These are phyloP conservation scores for Salisapilia sapeloensis DNA, from an alignment of 352 stramenopile species.

Conservation along the genomic window DNA sequence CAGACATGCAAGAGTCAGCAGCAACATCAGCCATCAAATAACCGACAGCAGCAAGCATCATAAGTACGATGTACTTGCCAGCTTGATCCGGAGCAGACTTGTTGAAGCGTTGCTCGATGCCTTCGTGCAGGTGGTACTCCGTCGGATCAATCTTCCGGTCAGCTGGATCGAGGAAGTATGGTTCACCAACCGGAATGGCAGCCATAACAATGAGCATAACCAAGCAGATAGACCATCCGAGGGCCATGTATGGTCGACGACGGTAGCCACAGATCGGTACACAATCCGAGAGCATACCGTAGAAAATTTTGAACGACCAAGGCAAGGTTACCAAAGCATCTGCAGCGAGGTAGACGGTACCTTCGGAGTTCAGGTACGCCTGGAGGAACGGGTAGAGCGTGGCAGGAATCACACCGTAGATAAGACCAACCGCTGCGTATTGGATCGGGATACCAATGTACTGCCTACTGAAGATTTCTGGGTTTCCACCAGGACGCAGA, in stretches of 20 bases:
- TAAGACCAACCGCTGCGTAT: conserved; percentile 34
- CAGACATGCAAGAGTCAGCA: conserved; percentile 40
- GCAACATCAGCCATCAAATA: conserved; percentile 41
- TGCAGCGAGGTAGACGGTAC: conserved; percentile 29
- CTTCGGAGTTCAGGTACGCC: conserved; percentile 33
- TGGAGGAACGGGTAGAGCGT: conserved; percentile 43
- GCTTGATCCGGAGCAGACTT: conserved; percentile 11
- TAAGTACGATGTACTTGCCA: conserved; percentile 33
- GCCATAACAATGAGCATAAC: conserved; percentile 31
- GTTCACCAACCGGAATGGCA: conserved; percentile 9
- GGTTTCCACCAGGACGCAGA: conserved; percentile 14
- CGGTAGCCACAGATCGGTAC: conserved; percentile 37
- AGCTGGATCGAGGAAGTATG: conserved; percentile 25
- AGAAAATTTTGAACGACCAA: conserved; percentile 44
- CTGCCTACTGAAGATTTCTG: conserved; percentile 12
- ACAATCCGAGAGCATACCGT: conserved; percentile 38
- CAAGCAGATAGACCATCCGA: conserved; percentile 31
- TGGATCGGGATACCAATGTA: conserved; percentile 22
- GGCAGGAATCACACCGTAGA: conserved; percentile 20
- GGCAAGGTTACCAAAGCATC: conserved; percentile 25
- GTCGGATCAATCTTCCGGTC: conserved; percentile 13
- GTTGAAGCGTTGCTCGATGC: conserved; percentile 18
- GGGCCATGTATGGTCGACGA: conserved; percentile 33
- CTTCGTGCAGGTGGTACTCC: conserved; percentile 9
- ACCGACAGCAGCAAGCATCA: conserved; percentile 56